Conservation (phyloP, 208 protist genomes). For the Acanthamoeba castellanii region DNA sequence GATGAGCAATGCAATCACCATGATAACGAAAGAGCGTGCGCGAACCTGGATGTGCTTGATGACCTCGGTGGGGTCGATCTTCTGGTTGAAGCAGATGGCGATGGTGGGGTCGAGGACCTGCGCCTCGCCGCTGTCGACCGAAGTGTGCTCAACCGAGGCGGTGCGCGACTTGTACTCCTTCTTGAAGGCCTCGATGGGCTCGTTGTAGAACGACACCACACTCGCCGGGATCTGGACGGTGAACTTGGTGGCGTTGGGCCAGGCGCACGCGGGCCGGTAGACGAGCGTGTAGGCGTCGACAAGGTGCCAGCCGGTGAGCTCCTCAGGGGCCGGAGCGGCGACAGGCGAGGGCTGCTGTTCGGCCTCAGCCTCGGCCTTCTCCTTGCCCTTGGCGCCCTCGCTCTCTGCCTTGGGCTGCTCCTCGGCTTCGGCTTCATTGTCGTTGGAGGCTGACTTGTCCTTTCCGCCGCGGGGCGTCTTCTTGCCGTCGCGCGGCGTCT, state of each 20-base stretch:
- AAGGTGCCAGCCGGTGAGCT: neutral
- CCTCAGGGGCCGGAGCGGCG: neutral
- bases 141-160: neutral
- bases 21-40: neutral
- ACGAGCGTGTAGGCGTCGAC: conserved; percentile 19
- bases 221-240: conserved; percentile 52
- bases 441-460: neutral
- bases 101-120: conserved; percentile 59
- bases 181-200: conserved; percentile 55
- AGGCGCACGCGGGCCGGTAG: neutral
- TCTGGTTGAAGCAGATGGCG: conserved; percentile 66
- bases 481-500: conserved; percentile 44
- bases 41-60: conserved; percentile 70
- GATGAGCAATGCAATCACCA: neutral
- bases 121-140: neutral
- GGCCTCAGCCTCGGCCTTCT: neutral
- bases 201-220: conserved; percentile 58
- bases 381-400: neutral
- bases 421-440: neutral
- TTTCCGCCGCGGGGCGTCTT: conserved; percentile 38
- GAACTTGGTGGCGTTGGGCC: conserved; percentile 29
- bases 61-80: conserved; percentile 23
- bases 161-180: conserved; percentile 18
- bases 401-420: neutral
- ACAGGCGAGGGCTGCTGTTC: neutral